Conservation (phyloP, 2,329 filamentous ascomycete species). For the Albophoma yamanashiensis region DNA sequence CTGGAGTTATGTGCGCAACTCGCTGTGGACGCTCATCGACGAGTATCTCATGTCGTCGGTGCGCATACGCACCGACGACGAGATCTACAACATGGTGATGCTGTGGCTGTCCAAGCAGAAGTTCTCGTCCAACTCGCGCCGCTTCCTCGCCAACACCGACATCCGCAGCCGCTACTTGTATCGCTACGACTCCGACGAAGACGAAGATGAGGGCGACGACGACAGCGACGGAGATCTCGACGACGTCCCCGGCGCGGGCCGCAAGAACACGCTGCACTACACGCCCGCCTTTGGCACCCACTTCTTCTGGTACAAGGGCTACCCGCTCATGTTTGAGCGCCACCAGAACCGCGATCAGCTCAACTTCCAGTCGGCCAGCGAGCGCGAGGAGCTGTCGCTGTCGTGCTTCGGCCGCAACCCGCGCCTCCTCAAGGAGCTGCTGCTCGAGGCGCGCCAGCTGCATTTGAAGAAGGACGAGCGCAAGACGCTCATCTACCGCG, state of each 20-base stretch:
- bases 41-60: constrained; percentile 53
- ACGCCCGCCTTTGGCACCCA: constrained; percentile 58
- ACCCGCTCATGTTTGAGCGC: constrained; percentile 47
- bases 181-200: constrained; percentile 32
- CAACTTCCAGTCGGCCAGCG: constrained; percentile 28
- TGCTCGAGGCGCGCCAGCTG: constrained; percentile 44
- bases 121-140: constrained; percentile 48
- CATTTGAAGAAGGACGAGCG: constrained; percentile 48
- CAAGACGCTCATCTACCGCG: constrained; percentile 57
- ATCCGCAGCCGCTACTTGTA: constrained; percentile 39
- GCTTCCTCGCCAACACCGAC: constrained; percentile 55
- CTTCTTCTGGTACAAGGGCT: constrained; percentile 56
- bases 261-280: constrained; percentile 44
- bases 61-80: constrained; percentile 57
- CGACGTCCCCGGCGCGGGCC: constrained; percentile 13
- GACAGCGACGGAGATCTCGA: constrained; percentile 20
- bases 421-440: constrained; percentile 48
- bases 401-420: constrained; percentile 53
- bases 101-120: constrained; percentile 54
- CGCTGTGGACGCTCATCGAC: constrained; percentile 36
- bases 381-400: constrained; percentile 48
- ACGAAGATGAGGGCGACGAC: constrained; percentile 23
- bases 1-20: constrained; percentile 41
- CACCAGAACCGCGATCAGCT: constrained; percentile 33
- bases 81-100: constrained; percentile 65